Base-by-base conservation (phyloP, 2,329 filamentous ascomycete genomes). In the Paraphaeosphaeria minitans region DNA sequence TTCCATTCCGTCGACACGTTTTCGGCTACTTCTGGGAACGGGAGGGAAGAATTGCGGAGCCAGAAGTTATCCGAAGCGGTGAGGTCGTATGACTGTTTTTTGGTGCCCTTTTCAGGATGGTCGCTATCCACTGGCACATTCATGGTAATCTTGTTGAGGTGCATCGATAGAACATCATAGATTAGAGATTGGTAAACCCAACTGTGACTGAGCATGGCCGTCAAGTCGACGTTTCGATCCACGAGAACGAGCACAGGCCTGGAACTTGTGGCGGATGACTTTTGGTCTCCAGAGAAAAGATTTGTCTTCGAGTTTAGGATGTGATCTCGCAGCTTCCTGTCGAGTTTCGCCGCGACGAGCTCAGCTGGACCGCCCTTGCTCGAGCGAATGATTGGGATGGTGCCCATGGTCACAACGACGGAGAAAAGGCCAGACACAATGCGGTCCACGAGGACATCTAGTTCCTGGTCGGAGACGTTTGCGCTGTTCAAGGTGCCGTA, bases 181-280 rank as follows among this genome's bases (percentile, higher is more conserved):
- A 96, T 91, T 12, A 97, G 81, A 8, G 91, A 95, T 76, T 96
- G 93, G 69, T 96, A 90, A 62, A 87, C 93, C 90, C 90, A 93
- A 1, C 93, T 97, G 78, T 99, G 95, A 14, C 94, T 97, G n/a
- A 99, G 85, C 95, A 99, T 98, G 2, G 95, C 93, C 64, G 97
- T 92, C 54, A 99, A 80, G 76, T 99, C 95, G 46, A 99, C 89
- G 71, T 97, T 98, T 66, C 95, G 89, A 78, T 99, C 95, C 49
- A 98, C 89, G 66, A 97, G 3, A 65, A 99, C 87, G 47, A 99
- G 86, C 0, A 98, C 92, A 0, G 96, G 95, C 50, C 96, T 84
- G 0, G 90, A 89, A 16, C 85, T 84, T 1, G 84, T 77, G 7
- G 83, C 79, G n/a, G 82, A 80, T 37, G 83, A 79, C 1, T 87